Percentiles rank a stretch among this genome's conserved stretches.
These are phyloP conservation scores for Albatrellus ellisii DNA, from an alignment of 768 basidiomycete species.

Conservation along the genomic window DNA sequence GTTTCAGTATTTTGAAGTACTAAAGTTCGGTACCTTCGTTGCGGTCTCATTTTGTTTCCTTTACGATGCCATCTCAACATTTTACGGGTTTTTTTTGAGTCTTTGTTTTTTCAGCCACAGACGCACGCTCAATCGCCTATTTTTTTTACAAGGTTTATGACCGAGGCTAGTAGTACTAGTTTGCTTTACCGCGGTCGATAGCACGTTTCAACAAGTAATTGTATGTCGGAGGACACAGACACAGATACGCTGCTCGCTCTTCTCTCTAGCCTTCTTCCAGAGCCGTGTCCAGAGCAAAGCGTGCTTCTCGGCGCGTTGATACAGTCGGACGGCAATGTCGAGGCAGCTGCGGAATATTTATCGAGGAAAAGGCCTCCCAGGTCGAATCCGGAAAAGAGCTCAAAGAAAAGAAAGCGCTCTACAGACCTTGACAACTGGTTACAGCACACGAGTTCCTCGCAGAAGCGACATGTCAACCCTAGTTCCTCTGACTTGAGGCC, in stretches of 20 bases:
- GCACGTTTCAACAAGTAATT: neutral
- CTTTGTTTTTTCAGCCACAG: no score
- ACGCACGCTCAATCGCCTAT: neutral
- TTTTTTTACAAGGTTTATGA: no score
- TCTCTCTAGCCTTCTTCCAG: constrained; percentile 10
- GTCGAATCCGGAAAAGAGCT: neutral
- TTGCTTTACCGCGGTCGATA: neutral
- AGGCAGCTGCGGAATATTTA: constrained; percentile 7
- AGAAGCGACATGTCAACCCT: no score
- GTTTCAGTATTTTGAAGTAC: neutral
- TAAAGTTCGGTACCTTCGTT: neutral
- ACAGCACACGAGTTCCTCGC: constrained; percentile 17
- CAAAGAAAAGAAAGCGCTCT: constrained; percentile 33
- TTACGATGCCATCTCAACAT: no score
- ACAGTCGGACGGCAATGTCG: constrained; percentile 9
- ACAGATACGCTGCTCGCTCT: constrained; percentile 14
- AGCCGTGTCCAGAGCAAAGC: constrained; percentile 6
- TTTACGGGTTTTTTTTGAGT: no score
- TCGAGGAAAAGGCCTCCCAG: neutral
- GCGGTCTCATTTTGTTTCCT: no score
- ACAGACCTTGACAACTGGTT: constrained; percentile 44
- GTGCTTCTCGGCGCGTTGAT: constrained; percentile 10
- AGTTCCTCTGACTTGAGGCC: constrained; percentile 3
- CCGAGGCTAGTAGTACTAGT: no score
- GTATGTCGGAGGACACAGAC: constrained; percentile 5